These are phyloP conservation scores for Russula olivacea DNA, from an alignment of 768 basidiomycete species.

Conservation along the genomic window DNA sequence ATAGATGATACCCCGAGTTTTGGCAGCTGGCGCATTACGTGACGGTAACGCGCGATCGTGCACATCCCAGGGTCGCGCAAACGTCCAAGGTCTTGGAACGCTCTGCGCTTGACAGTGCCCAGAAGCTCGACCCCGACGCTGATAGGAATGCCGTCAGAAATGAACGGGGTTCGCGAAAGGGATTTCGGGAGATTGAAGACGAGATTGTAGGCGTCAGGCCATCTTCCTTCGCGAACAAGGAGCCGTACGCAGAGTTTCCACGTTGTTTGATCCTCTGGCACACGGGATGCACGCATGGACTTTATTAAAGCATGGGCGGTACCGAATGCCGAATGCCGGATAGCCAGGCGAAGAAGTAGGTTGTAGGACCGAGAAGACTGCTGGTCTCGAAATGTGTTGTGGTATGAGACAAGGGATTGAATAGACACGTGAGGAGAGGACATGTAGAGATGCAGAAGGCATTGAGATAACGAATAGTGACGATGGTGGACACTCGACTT, in stretches of 20 bases:
- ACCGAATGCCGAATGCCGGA: constrained; percentile 47
- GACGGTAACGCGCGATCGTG: constrained; percentile 13
- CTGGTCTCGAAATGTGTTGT: constrained; percentile 33
- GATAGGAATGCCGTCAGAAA: constrained; percentile 32
- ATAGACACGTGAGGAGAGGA: constrained; percentile 30
- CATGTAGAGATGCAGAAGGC: constrained; percentile 8
- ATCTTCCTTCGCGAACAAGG: constrained; percentile 49
- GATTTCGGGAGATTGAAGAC: constrained; percentile 2
- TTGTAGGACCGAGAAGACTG: constrained; percentile 42
- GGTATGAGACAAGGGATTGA: constrained; percentile 46
- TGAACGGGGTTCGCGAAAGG: constrained; percentile 1
- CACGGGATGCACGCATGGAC: constrained; percentile 41
- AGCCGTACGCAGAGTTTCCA: constrained; percentile 51
- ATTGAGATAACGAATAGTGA: background rate
- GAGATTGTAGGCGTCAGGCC: constrained; percentile 50
- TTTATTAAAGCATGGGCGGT: constrained; percentile 41
- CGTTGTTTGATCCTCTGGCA: constrained; percentile 48
- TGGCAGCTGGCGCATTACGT: constrained; percentile 13
- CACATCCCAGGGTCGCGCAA: constrained; percentile 19
- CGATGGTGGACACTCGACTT: background rate
- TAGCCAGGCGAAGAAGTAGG: constrained; percentile 41
- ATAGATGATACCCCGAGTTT: constrained; percentile 4
- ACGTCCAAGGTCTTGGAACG: constrained; percentile 26
- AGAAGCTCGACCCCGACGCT: constrained; percentile 61
- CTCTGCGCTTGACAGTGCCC: constrained; percentile 38